Base-by-base conservation (phyloP, 768 basidiomycete species). In the Russula earlei region DNA sequence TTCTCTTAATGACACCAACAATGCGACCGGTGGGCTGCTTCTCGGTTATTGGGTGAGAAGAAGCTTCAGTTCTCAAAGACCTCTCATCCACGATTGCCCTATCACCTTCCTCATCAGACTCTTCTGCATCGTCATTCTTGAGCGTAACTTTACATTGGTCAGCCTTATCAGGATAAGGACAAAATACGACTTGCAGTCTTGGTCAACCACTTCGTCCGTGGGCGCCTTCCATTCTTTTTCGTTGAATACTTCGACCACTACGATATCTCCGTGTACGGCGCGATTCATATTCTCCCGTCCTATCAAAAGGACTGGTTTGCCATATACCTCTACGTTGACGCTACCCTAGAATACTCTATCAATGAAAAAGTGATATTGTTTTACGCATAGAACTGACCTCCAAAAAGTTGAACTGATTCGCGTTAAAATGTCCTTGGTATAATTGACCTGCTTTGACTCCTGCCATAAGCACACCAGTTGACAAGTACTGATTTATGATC, bases 261-360 rank as follows among this genome's bases (percentile, higher is more conserved):
- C 94, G 12, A 95, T 71, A 64, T 99, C 96, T 1, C 96, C 94
- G 33, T 95, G 79, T 10, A 97, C 89, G 0, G 93, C 85, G 17
- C 96, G 83, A 67, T 99, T 99, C 88, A 97, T 96, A 59, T 91
- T 84, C 69, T 93, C 86, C 27, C 93, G 77, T 0, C 94, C 94
- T 29, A 90, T 77, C 5, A 99, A 75, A 1, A 98, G 76, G 9
- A 98, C 76, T 0, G 90, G 84, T 66, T 88, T 91, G 29, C 75
- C 72, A 63, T 87, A 87, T 0, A 77, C 78, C 1, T 84, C 81
- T 0, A 87, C 84, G 4, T 81, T 75, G 17, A 96, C 92, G 45
- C 77, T 87, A 7, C 93, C 95, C 87, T 91, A 31, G 12, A 31
- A 19, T 43, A 11, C 9, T 33, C 12, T 15, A 17, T 25, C 48